Base-by-base conservation (phyloP, 352 stramenopile species). In the Thraustochytrium sp. region DNA sequence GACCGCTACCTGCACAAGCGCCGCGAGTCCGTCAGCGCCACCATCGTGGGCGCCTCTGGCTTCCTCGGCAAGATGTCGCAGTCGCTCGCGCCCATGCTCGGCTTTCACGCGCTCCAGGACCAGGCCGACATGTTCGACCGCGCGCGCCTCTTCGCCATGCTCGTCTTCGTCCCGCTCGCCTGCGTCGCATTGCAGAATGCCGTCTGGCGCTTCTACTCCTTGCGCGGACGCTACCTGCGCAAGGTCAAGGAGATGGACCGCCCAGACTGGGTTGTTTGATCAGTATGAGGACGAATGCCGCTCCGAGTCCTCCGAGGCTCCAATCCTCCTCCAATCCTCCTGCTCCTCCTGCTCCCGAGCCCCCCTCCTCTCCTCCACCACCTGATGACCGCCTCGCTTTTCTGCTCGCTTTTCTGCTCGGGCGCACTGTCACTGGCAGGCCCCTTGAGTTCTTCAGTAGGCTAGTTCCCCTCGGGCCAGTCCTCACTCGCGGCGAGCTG, bases 81-180 rank as follows among this genome's bases (percentile, higher is more conserved):
- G 72, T 85, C 73, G 16, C 31, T 85, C 9, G 82, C 82, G 29
- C 82, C 82, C 37, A 85, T 85, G 82, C 16, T 85, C 8, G 82
- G 82, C 18, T 85, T 74, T 44, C 26, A 48, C 26, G 29, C 38
- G 4, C 53, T 84, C 26, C 13, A 76, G 8, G 38, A 13, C 5
- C 4, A 16, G 3, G 34, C 21, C 59, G 31, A 18, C 23, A 54
- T 23, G n/a, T 53, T 48, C 23, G 31, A 68, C 49, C 34, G 51
- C 26, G 51, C 51, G 26, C 51, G 29, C 26, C 37, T 65, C 26
- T 72, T 64, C 36, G 16, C 36, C 48, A 13, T 83, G 38, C 77
- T 85, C 11, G 21, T 85, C 21, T 16, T 68, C n/a, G 49, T 85
- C 21, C 77, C 77, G 3, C 31, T 82, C 21, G 23, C 4, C 16